Conservation (phyloP, 768 basidiomycete genomes). For the Guyanaporus albipodus region DNA sequence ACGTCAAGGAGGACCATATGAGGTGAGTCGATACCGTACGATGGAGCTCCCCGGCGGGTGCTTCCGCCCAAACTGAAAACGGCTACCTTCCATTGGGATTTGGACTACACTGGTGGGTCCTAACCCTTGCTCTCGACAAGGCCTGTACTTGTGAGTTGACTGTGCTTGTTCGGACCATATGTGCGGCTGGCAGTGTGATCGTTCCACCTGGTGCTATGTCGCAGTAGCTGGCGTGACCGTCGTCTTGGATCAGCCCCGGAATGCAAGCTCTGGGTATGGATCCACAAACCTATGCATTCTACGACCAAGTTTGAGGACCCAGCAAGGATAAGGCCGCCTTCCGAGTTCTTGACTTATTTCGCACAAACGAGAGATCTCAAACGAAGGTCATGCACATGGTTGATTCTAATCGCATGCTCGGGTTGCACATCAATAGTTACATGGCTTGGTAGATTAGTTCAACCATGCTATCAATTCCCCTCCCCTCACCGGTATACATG, state of each 20-base stretch:
- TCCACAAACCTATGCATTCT: not conserved
- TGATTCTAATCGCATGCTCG: constrained; percentile 5
- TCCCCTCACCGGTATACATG: constrained; percentile 76
- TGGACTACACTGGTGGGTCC: not conserved
- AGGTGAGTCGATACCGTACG: constrained; percentile 3
- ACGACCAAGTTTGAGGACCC: not conserved
- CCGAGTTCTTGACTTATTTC: not conserved
- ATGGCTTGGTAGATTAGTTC: constrained; percentile 12
- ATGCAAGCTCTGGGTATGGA: not conserved
- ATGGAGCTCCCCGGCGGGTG: not conserved
- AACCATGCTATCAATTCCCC: constrained; percentile 5
- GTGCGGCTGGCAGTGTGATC: not conserved
- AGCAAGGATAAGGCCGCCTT: not conserved
- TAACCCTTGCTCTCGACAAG: too few species aligned
- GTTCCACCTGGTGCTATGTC: not conserved
- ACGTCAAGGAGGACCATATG: not conserved
- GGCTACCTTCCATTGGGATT: constrained; percentile 1
- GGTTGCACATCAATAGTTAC: constrained; percentile 22
- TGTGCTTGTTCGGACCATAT: not conserved
- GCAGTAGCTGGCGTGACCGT: not conserved
- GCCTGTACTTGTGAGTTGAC: not conserved
- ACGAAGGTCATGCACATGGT: not conserved
- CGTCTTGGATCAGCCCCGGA: not conserved
- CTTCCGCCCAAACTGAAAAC: constrained; percentile 1
- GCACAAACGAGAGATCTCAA: constrained; percentile 1